Percentiles rank a stretch among this genome's conserved stretches.
These are phyloP conservation scores for Sporothrix dimorphospora DNA, from an alignment of 2,329 filamentous ascomycete genomes.

Conservation along the genomic window DNA sequence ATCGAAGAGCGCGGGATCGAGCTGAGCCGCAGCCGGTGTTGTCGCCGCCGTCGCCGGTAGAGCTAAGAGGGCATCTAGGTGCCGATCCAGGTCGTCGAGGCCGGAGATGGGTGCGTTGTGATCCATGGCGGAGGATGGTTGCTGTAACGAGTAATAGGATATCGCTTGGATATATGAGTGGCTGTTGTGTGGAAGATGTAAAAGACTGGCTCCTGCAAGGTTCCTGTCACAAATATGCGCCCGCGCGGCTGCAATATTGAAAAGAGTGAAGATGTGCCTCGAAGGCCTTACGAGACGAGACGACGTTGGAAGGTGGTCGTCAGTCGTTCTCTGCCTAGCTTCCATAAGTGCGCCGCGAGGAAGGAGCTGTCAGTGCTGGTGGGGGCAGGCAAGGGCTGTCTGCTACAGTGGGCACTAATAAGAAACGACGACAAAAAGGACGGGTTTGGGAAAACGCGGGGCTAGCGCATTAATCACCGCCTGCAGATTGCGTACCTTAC, in stretches of 20 bases:
- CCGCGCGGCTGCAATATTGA: too few species aligned
- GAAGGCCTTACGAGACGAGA: background rate
- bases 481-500: conserved; percentile 14
- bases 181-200: background rate
- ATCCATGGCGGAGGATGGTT: conserved; percentile 37
- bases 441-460: conserved; percentile 21
- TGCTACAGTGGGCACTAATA: too few species aligned
- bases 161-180: background rate
- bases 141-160: background rate
- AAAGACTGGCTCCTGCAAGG: background rate
- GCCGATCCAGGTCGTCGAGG: conserved; percentile 57
- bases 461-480: conserved; percentile 16
- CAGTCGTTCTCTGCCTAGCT: conserved; percentile 26
- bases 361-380: background rate
- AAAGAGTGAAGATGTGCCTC: background rate
- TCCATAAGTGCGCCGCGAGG: background rate
- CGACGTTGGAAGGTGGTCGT: conserved; percentile 10
- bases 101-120: conserved; percentile 52
- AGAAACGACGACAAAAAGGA: too few species aligned
- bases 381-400: background rate
- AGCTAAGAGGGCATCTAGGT: conserved; percentile 54
- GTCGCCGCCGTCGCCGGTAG: conserved; percentile 37
- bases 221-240: background rate
- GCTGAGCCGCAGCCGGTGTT: conserved; percentile 40
- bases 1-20: conserved; percentile 59